Conservation (phyloP, 495 filamentous ascomycete genomes). For the Aspergillus taichungensis region DNA sequence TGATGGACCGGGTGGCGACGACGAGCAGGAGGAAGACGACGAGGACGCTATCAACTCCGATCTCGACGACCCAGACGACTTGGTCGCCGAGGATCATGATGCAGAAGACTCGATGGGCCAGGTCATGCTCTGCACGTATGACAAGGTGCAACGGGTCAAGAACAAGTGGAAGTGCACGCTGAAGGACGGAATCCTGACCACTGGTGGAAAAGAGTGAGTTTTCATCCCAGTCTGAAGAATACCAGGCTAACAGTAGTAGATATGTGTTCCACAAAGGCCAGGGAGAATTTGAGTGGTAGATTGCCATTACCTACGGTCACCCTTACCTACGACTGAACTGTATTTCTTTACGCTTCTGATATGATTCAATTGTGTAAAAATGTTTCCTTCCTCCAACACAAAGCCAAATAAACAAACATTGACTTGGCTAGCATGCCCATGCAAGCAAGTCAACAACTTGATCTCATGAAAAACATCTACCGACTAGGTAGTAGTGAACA, state of each 20-base stretch:
- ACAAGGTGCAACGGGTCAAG: constrained; percentile 98
- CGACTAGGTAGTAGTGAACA: no score
- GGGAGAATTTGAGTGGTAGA: constrained; percentile 95
- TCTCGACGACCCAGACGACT: constrained; percentile 89
- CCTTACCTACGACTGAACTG: no score
- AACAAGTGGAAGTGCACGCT: constrained; percentile 99
- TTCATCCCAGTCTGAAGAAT: background rate
- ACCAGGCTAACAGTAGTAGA: constrained; percentile 26
- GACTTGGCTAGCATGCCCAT: no score
- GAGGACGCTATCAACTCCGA: constrained; percentile 99
- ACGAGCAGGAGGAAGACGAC: constrained; percentile 59
- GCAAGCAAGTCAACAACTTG: no score
- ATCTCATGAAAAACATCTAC: no score
- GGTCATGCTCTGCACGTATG: constrained; percentile 97
- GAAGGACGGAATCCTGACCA: constrained; percentile 91
- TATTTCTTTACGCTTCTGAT: no score
- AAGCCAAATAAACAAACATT: no score
- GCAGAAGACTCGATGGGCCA: constrained; percentile 74
- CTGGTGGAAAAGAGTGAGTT: constrained; percentile 76
- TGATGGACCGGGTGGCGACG: constrained; percentile 53
- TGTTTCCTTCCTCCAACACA: no score
- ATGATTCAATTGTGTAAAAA: no score
- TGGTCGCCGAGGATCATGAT: constrained; percentile 61
- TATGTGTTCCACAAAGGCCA: constrained; percentile 97
- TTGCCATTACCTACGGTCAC: background rate